A percentile compares a stretch with the other conserved stretches of the same genome.
phyloP scores from a whole-genome alignment of 31 red algal species.

The Odonthalia washingtoniensis region DNA sequence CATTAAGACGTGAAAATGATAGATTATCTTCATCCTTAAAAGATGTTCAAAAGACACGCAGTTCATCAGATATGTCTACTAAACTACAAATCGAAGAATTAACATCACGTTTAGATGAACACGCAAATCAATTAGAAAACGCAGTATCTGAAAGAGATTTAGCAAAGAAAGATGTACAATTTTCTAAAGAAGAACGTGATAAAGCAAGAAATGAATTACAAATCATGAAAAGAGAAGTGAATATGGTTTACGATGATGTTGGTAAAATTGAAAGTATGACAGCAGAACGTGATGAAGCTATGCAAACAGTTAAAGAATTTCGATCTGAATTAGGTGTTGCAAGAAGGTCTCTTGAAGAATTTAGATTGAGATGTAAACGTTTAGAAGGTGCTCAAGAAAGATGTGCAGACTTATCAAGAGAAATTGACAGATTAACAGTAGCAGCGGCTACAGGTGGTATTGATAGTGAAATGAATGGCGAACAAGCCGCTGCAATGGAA shows the following conservation, averaged over 20 bases:
- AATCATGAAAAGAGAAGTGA: no score
- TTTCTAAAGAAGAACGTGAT: no score
- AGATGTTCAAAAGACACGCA: no score
- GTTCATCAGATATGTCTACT: no score
- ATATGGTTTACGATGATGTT: neutral
- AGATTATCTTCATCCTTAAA: no score
- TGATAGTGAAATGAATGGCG: neutral
- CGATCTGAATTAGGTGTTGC: neutral
- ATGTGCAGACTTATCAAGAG: constrained; percentile 41
- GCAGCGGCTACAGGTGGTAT: constrained; percentile 13
- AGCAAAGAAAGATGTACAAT: no score
- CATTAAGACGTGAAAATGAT: no score
- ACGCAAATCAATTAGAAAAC: no score
- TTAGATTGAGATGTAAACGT: neutral
- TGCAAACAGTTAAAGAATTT: neutral
- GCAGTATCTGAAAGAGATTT: no score
- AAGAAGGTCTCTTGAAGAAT: neutral
- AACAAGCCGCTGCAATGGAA: neutral
- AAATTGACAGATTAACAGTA: constrained; percentile 62
- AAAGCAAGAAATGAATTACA: no score
- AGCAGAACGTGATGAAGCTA: constrained; percentile 27
- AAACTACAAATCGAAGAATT: no score
- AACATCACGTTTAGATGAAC: no score
- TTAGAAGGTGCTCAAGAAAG: constrained; percentile 17
- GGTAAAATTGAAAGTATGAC: neutral